A percentile compares a stretch with the other conserved stretches of the same genome.
Conservation (phyloP, 1,284 basidiomycete genomes). For the Microbotryum lychnidis-dioicae region DNA sequence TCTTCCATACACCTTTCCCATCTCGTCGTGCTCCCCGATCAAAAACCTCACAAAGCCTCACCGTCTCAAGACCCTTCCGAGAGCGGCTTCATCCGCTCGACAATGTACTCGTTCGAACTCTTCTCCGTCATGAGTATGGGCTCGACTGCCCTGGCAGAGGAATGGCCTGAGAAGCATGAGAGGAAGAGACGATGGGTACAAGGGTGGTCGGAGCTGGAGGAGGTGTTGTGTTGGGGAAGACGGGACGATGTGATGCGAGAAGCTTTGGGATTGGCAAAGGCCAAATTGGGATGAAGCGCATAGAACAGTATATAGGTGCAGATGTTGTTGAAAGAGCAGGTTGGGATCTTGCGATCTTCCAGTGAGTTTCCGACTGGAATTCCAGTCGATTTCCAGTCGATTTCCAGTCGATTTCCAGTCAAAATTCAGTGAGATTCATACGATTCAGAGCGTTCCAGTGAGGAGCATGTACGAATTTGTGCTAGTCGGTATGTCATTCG, state of each 20-base stretch:
- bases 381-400: too few species aligned
- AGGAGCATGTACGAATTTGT: too few species aligned
- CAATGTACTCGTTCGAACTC: constrained; percentile 25
- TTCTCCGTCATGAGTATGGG: constrained; percentile 10
- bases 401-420: too few species aligned
- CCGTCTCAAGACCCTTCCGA: constrained; percentile 5
- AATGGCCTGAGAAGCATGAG: constrained; percentile 26
- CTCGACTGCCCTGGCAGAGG: background rate
- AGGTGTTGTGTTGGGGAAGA: constrained; percentile 18
- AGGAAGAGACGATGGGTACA: constrained; percentile 8
- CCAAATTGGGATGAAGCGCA: too few species aligned
- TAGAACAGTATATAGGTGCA: too few species aligned
- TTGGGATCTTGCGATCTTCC: too few species aligned
- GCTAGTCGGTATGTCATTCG: too few species aligned
- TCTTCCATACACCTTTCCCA: constrained; percentile 17
- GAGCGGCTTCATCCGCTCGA: constrained; percentile 16
- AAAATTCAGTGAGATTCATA: too few species aligned
- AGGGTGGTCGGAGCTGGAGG: constrained; percentile 18
- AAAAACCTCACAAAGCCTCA: constrained; percentile 23
- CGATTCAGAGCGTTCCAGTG: too few species aligned
- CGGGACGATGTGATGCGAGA: constrained; percentile 18
- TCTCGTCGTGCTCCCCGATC: constrained; percentile 16
- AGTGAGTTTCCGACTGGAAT: too few species aligned
- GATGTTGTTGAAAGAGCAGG: too few species aligned
- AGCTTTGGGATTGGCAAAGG: constrained; percentile 7